Evolutionary conservation across 345 rosid species (phyloP).

Genomic region (Linum trigynum): DNA sequence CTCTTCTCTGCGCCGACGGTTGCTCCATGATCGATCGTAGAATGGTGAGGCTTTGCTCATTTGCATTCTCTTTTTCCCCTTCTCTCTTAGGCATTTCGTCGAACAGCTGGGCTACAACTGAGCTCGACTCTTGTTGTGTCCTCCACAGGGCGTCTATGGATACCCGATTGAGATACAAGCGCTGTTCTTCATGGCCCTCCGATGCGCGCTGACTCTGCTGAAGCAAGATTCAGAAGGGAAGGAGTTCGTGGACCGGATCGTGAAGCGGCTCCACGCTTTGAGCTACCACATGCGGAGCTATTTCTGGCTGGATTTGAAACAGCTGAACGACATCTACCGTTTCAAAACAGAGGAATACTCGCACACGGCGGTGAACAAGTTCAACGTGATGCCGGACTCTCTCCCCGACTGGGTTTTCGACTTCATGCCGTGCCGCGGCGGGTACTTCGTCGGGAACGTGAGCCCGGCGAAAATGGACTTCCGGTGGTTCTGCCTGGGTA

Average conservation of each 20-base stretch:
- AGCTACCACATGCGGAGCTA: slow-evolving; percentile 17
- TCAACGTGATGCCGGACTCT: not conserved
- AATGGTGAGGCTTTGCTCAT: slow-evolving; percentile 4
- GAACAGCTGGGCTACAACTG: too few relatives aligned
- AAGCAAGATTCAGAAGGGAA: slow-evolving; percentile 15
- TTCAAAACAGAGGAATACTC: slow-evolving; percentile 12
- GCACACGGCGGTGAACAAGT: slow-evolving; percentile 7
- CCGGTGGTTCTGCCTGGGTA: slow-evolving; percentile 18
- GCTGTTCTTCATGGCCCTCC: slow-evolving; percentile 16
- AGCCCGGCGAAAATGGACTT: slow-evolving; percentile 19
- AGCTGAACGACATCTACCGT: slow-evolving; percentile 13
- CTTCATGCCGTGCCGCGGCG: slow-evolving; percentile 6
- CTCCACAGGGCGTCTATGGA: slow-evolving; percentile 13
- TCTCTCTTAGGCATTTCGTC: not conserved
- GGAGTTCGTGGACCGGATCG: slow-evolving; percentile 11
- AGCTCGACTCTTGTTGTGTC: not conserved
- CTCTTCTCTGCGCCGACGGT: not conserved
- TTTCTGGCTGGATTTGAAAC: slow-evolving; percentile 16
- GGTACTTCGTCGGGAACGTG: slow-evolving; percentile 18
- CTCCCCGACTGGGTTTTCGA: slow-evolving; percentile 1
- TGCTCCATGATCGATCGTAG: slow-evolving; percentile 13
- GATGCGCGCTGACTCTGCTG: slow-evolving; percentile 12
- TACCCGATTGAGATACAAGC: slow-evolving; percentile 16
- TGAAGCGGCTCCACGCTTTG: slow-evolving; percentile 11
- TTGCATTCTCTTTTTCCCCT: not conserved